Evolutionary conservation across 2,329 filamentous ascomycete species (phyloP), one percentile per base, ranked within the genome.

Genomic region (Pseudovirgaria hyperparasitica): DNA sequence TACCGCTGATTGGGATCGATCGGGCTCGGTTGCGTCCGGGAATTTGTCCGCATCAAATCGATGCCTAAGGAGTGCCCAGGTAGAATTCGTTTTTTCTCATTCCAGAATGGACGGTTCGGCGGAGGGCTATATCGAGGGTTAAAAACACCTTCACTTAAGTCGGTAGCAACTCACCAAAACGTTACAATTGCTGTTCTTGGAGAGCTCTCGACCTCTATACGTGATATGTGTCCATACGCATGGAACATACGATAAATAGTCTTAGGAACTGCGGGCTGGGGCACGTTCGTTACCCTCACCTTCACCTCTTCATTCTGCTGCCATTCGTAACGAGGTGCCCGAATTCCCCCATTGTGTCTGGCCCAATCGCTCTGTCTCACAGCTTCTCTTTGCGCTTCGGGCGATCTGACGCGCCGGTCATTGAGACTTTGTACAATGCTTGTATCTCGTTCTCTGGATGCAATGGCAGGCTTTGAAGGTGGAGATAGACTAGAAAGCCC

Each of bases 221-320:
- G 41, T 11, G 37, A 21, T 8, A 55, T 40, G 7, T 31, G 40
- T 2, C 51, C 50, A 22, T 44, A 45, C 0, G 23, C 18, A 19
- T 22, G 22, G 23, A 37, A 31, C 9, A 34, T 9, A 6, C 14
- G 19, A 8, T 38, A 38, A 16, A 52, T 22, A 4, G 34, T 34
- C 3, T 39, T 9, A 16, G 50, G 45, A 3, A 47, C 28, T 11
- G 11, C 12, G 16, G 11, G 15, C 8, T 5, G 3, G 4, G 32
- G 34, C 2, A 41, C 13, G 18, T 18, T 14, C 4, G 21, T 17
- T 12, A 39, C 20, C 24, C 25, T 31, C 22, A 45, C 28, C 9
- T 28, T 41, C 10, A 45, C 9, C 8, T 36, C 35, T 2, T 23
- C n/a, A 33, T 23, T 32, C 5, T 10, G 16, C 19, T 17, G 19